Base-by-base conservation (phyloP, 495 filamentous ascomycete species). In the Rostrohypoxylon terebratum region DNA sequence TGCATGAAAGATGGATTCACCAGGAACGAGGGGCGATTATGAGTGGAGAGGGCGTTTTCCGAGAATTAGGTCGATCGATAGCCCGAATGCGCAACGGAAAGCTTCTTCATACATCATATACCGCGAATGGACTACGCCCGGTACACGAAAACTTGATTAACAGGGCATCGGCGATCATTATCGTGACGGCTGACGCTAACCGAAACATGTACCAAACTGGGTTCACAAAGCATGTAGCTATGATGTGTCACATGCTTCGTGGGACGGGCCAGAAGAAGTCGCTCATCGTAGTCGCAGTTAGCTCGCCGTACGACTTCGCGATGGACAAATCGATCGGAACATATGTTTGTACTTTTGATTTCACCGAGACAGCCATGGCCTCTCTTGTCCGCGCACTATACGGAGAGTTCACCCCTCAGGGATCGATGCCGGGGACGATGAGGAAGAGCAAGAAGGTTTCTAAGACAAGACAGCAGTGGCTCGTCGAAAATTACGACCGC, bases 281-380 rank as follows among this genome's bases (percentile, higher is more conserved):
- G 25, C 80, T 97, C 33, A 85, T 96, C 44, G 94, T 96, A 33
- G 90, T 97, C n/a, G 89, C 93, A 2, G 93, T 94, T 59, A 96
- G 93, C 79, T 96, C 93, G 7, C 94, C 94, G 0, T 97, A 96
- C 78, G 94, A 97, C 78, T 97, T 97, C 79, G 94, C 93, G n/a
- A 94, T 92, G 89, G 94, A 97, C 68, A 88, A 90, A 59, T 86
- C 89, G 3, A 92, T 97, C 31, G 91, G 91, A 8, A 96, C 94
- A 3, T 97, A 96, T 76, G 85, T 97, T 53, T 97, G 94, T 81
- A 97, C 94, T 0, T 97, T 94, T 75, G 94, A 97, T 81, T 96
- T 96, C 76, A 97, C 94, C 3, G 94, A 97, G 72, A 94, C 92
- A 0, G 93, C 94, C 21, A 87, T 97, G 82, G 88, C 90, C 60